Base-by-base conservation (phyloP, 2,329 filamentous ascomycete species). In the Knufia fluminis region DNA sequence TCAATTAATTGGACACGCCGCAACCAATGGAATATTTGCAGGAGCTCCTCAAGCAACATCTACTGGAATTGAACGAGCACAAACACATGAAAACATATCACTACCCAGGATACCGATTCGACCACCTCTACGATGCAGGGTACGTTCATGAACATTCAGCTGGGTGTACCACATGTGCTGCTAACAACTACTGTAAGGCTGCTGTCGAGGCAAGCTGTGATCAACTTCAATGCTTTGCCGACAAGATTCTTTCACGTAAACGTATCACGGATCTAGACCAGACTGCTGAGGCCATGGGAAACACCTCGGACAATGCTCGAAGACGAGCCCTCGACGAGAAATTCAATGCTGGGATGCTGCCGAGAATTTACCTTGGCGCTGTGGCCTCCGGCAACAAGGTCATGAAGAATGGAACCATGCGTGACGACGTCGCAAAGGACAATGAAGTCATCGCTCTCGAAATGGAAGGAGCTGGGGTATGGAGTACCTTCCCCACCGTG, bases 361-460 rank as follows among this genome's bases (percentile, higher is more conserved):
- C 63, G 26, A 51, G 9, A 0, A 50, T 72, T 0, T 65, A 69
- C 41, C 56, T 71, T 24, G 70, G 70, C 0, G 46, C 53, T 0
- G 61, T 72, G 2, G 70, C 61, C 3, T 71, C 67, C 1, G 67
- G 63, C 12, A 64, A 72, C 43, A 60, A 58, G 1, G 66, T 73
- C 1, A 67, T 74, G 51, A 70, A 68, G 38, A 65, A 64, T 10
- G 66, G 62, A 1, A 41, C 56, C 10, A 53, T 64, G 14, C 62
- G 70, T 10, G 70, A 73, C 46, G 12, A 20, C 0, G 57, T 71
- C 16, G 62, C 67, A 4, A 32, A 49, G 8, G 12, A 50, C 14
- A 33, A 54, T 10, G 46, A 49, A 8, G 20, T 60, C 20, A 54
- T 60, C 26, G 58, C 52, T 10, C 59, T 59, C 38, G 58, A 60